These are phyloP conservation scores for Alloteropsis semialata DNA, from an alignment of 176 grass and related monocot genomes.

Conservation along the genomic window DNA sequence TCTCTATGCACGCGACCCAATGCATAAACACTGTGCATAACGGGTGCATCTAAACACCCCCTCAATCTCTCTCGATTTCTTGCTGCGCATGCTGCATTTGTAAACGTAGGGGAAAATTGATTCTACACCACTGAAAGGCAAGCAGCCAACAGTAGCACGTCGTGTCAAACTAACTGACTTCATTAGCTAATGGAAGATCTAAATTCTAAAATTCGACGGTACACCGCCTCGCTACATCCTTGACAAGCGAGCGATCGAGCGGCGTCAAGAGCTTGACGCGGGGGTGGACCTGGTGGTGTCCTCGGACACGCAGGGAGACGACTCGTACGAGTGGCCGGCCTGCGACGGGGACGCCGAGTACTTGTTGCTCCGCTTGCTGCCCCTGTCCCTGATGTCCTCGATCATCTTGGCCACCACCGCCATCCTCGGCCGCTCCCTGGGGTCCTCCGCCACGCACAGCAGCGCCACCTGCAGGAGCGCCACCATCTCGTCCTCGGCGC, in stretches of 20 bases:
- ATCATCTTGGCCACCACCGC: constrained; percentile 86
- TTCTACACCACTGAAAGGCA: too few species aligned
- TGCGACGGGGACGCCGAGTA: constrained; percentile 63
- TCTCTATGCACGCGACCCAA: too few species aligned
- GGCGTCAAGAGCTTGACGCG: constrained; percentile 51
- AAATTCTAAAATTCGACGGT: background rate
- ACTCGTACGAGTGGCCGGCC: constrained; percentile 40
- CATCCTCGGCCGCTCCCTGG: constrained; percentile 68
- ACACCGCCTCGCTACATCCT: background rate
- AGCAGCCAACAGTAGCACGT: background rate
- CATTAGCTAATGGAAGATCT: background rate
- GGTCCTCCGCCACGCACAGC: constrained; percentile 62
- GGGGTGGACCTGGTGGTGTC: constrained; percentile 49
- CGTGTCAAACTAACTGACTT: background rate
- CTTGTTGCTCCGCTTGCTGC: constrained; percentile 61
- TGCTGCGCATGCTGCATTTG: background rate
- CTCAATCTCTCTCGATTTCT: background rate
- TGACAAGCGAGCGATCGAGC: background rate
- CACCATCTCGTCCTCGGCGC: constrained; percentile 84
- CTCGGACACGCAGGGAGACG: constrained; percentile 63
- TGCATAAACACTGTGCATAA: too few species aligned
- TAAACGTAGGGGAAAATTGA: too few species aligned
- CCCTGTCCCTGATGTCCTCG: constrained; percentile 84
- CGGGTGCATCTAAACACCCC: too few species aligned
- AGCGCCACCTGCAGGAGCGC: constrained; percentile 84